Percentiles rank a stretch among this genome's conserved stretches.
These are phyloP conservation scores for Salix udensis DNA, from an alignment of 345 rosid genomes.

Conservation along the genomic window DNA sequence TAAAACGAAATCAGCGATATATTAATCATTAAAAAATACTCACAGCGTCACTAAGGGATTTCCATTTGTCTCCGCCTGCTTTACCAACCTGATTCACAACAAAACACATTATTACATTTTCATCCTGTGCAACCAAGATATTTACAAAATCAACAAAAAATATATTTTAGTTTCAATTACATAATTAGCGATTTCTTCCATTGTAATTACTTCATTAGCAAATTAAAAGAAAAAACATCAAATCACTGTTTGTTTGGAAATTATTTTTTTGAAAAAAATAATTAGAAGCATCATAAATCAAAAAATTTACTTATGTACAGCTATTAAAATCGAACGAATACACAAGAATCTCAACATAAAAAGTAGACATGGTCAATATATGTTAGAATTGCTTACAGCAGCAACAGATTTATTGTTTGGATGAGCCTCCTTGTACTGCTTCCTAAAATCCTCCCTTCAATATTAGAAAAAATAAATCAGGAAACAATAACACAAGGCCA, in stretches of 20 bases:
- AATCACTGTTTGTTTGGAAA: not conserved
- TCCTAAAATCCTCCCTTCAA: conserved; percentile 69
- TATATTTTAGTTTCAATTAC: too few relatives aligned
- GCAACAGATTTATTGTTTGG: conserved; percentile 85
- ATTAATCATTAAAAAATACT: conserved; percentile 17
- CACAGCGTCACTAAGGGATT: conserved; percentile 57
- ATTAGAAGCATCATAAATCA: not conserved
- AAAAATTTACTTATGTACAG: not conserved
- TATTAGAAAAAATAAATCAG: not conserved
- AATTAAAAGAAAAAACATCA: too few relatives aligned
- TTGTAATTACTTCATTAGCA: not conserved
- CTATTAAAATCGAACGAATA: not conserved
- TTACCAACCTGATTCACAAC: conserved; percentile 55
- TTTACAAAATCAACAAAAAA: too few relatives aligned
- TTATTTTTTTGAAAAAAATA: too few relatives aligned
- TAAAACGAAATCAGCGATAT: not conserved
- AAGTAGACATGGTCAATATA: too few relatives aligned
- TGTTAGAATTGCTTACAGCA: conserved; percentile 35
- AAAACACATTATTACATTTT: not conserved
- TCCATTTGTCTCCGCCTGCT: conserved; percentile 82
- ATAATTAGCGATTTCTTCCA: too few relatives aligned
- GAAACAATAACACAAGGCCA: not conserved
- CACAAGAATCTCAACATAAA: not conserved
- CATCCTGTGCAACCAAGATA: not conserved
- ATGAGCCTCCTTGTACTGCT: conserved; percentile 55